Conservation (phyloP, 2,329 filamentous ascomycete genomes). For the Talaromyces amestolkiae region DNA sequence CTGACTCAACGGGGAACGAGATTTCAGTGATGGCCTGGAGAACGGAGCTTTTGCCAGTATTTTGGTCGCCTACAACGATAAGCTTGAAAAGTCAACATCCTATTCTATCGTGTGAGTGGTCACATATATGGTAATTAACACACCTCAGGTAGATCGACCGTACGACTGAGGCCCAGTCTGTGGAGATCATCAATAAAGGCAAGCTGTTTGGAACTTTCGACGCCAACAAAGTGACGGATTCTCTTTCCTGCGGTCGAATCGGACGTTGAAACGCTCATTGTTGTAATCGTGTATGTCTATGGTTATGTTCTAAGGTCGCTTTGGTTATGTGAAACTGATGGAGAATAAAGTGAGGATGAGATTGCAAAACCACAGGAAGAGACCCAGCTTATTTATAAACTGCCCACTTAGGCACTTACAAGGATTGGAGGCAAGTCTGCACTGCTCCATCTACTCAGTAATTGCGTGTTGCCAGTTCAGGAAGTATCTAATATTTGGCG, state of each 20-base stretch:
- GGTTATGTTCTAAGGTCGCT: neutral
- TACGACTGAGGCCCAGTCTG: conserved; percentile 21
- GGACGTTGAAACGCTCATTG: neutral
- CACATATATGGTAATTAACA: neutral
- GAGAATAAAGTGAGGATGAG: neutral
- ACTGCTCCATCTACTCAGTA: neutral
- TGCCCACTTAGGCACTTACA: neutral
- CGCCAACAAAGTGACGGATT: conserved; percentile 44
- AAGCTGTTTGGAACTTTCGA: conserved; percentile 47
- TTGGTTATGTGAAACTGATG: neutral
- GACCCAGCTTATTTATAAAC: neutral
- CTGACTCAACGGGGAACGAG: conserved; percentile 59
- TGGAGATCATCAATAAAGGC: conserved; percentile 24
- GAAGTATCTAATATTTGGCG: neutral
- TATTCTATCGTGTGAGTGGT: neutral
- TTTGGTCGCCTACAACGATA: conserved; percentile 61
- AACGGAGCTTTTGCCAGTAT: conserved; percentile 62
- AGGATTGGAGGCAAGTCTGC: neutral
- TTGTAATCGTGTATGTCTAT: neutral
- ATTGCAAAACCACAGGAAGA: neutral
- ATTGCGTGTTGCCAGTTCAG: neutral
- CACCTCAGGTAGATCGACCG: conserved; percentile 22
- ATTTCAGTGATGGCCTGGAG: conserved; percentile 63
- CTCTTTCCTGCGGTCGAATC: neutral
- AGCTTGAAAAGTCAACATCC: conserved; percentile 38